Evolutionary conservation across 2,329 filamentous ascomycete genomes (phyloP).

Genomic region (Cladosporium velox): DNA sequence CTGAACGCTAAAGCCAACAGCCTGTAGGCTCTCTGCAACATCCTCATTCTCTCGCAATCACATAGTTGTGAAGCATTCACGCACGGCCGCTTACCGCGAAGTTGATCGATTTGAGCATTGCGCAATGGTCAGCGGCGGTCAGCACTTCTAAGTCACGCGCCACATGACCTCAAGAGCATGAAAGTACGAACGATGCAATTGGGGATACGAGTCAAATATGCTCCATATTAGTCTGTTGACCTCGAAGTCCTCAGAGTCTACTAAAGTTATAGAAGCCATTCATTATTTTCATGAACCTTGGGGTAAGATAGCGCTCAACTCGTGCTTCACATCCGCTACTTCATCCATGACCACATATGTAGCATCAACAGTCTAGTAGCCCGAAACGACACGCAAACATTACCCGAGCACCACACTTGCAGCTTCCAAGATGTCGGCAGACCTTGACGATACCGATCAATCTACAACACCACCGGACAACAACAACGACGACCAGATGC

Average conservation of each 20-base stretch:
- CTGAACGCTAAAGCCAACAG: background rate
- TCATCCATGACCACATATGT: background rate
- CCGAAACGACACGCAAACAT: background rate
- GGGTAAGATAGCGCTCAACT: background rate
- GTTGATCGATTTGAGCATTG: background rate
- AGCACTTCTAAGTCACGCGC: background rate
- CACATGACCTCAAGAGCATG: background rate
- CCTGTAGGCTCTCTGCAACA: background rate
- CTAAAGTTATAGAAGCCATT: background rate
- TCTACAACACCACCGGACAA: background rate
- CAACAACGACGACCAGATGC: background rate
- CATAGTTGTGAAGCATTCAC: background rate
- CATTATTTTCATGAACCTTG: background rate
- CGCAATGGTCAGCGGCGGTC: background rate
- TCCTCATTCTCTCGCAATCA: background rate
- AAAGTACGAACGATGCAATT: background rate
- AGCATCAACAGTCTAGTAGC: background rate
- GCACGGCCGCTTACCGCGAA: background rate
- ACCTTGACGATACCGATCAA: background rate
- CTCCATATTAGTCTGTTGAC: background rate
- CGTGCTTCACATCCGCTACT: background rate
- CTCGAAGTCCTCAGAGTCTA: background rate
- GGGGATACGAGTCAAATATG: background rate
- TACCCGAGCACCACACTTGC: background rate
- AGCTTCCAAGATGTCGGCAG: background rate